These are phyloP conservation scores for Rhodocollybia butyracea DNA, from an alignment of 768 basidiomycete species.

Conservation along the genomic window DNA sequence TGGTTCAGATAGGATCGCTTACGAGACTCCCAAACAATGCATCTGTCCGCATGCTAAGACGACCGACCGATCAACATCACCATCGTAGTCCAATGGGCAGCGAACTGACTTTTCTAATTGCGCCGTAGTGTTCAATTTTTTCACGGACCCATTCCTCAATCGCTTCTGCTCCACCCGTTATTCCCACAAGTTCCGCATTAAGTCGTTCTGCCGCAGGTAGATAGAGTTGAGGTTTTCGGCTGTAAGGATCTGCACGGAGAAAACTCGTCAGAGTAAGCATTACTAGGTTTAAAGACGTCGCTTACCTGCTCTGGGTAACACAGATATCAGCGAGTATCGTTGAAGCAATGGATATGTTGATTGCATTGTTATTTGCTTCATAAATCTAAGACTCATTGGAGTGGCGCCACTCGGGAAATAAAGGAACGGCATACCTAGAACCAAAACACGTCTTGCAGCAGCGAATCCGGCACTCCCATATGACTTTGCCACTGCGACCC, in stretches of 20 bases:
- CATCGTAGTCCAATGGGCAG: not conserved
- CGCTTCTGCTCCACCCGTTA: not conserved
- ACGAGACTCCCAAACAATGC: not conserved
- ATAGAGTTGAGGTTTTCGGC: no score
- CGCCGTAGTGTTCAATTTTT: not conserved
- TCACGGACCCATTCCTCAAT: not conserved
- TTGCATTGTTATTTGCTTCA: not conserved
- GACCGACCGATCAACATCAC: not conserved
- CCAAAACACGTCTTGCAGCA: not conserved
- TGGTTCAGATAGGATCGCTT: not conserved
- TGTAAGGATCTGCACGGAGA: no score
- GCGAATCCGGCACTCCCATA: not conserved
- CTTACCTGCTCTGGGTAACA: not conserved
- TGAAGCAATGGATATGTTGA: not conserved
- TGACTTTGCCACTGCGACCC: not conserved
- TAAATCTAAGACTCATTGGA: no score
- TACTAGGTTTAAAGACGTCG: no score
- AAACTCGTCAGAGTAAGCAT: no score
- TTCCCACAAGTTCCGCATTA: not conserved
- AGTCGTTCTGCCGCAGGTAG: not conserved
- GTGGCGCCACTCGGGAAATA: no score
- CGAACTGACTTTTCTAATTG: not conserved
- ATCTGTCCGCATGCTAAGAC: not conserved
- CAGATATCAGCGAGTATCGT: not conserved
- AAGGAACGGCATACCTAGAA: not conserved